Conservation (phyloP, 2,329 filamentous ascomycete genomes). For the Stachybotrys chartarum region DNA sequence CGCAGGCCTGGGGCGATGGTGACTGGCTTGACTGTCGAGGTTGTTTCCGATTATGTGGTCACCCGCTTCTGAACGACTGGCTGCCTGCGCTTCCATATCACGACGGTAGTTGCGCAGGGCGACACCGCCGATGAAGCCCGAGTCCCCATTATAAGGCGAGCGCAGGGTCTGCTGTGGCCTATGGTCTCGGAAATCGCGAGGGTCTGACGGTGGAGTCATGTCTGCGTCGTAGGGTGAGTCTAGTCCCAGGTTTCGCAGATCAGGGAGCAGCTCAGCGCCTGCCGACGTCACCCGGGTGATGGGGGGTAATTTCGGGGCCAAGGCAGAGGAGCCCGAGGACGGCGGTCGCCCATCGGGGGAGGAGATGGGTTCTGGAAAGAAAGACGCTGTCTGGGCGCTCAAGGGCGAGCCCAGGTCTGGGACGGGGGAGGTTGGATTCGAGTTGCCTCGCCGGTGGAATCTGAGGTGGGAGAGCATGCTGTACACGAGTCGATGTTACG, state of each 20-base stretch:
- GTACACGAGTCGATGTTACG: constrained; percentile 5
- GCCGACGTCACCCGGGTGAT: constrained; percentile 41
- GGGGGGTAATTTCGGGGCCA: constrained; percentile 43
- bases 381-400: constrained; percentile 31
- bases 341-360: constrained; percentile 25
- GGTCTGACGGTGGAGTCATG: constrained; percentile 5
- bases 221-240: constrained; percentile 16
- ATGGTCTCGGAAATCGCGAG: constrained; percentile 11
- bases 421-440: constrained; percentile 46
- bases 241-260: constrained; percentile 6
- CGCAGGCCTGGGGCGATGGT: constrained; percentile 21
- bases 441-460: constrained; percentile 51
- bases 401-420: constrained; percentile 36
- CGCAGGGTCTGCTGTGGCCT: constrained; percentile 17
- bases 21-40: constrained; percentile 7
- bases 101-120: constrained; percentile 45
- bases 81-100: constrained; percentile 19
- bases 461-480: constrained; percentile 47
- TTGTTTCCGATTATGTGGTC: constrained; percentile 9
- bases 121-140: constrained; percentile 48
- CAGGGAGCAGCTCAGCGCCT: neutral
- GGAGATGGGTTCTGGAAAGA: constrained; percentile 30
- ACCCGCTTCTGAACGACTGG: constrained; percentile 5
- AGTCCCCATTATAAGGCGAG: constrained; percentile 27
- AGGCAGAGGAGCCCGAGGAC: constrained; percentile 26